phyloP scores from a whole-genome alignment of 768 basidiomycete genomes.

The Tulasnella sp. region DNA sequence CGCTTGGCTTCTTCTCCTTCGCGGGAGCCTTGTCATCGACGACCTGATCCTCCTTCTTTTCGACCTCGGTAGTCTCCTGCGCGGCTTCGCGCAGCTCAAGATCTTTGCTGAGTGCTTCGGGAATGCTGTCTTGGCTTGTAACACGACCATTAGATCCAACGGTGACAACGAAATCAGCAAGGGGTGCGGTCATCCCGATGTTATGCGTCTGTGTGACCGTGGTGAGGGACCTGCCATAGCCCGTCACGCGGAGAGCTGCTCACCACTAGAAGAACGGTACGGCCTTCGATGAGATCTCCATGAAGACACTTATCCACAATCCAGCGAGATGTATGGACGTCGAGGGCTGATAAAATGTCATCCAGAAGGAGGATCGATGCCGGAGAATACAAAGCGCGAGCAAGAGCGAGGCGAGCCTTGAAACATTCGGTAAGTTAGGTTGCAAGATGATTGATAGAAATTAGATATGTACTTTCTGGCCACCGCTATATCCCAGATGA shows the following conservation, averaged over 20 bases:
- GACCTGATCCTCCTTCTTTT: constrained; percentile 25
- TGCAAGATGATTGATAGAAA: no score
- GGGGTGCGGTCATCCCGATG: constrained; percentile 40
- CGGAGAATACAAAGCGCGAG: constrained; percentile 47
- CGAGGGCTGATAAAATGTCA: constrained; percentile 56
- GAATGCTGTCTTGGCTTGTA: constrained; percentile 37
- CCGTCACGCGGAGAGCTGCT: constrained; percentile 1
- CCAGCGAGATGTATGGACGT: constrained; percentile 42
- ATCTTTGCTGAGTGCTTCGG: constrained; percentile 37
- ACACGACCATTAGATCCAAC: constrained; percentile 44
- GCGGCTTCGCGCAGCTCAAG: constrained; percentile 26
- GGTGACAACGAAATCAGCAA: constrained; percentile 48
- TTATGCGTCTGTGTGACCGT: constrained; percentile 38
- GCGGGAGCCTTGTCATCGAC: constrained; percentile 21
- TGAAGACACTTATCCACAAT: constrained; percentile 33
- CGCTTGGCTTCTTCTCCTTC: constrained; percentile 27
- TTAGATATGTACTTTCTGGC: constrained; percentile 35
- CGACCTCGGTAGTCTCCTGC: constrained; percentile 18
- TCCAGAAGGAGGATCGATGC: constrained; percentile 58
- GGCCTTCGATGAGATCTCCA: constrained; percentile 26
- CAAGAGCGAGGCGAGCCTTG: constrained; percentile 41
- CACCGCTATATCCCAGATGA: constrained; percentile 29
- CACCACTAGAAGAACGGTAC: constrained; percentile 30
- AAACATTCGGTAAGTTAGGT: constrained; percentile 21
- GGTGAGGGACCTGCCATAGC: neutral